Base-by-base conservation (phyloP, 441 rosid genomes). In the Croton setiger region DNA sequence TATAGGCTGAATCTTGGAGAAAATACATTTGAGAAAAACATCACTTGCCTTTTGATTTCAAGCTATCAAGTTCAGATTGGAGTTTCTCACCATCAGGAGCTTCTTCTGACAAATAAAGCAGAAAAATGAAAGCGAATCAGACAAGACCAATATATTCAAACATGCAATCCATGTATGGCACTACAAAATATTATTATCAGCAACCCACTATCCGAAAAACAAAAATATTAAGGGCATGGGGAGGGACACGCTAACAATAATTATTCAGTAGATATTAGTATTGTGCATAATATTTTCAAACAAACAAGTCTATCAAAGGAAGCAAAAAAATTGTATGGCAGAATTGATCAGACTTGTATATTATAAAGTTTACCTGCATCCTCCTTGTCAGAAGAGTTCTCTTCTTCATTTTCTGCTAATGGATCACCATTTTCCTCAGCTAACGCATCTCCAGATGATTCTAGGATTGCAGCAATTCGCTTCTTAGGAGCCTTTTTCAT, bases 401-500 rank as follows among this genome's bases (percentile, higher is more conserved):
- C 96, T 75, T 79, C 97, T 74, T 82, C 99, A 68, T 60, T 80
- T 78, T 81, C 93, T 62, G 76, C 87, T 66, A 79, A 27, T 7
- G 66, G 77, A 58, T 81, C 88, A 39, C 80, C 97, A 72, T 85
- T 83, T 72, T 82, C 92, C 81, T 76, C 98, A 67, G 83, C 82
- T 63, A 81, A 61, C 69, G 77, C 83, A 59, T 83, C 93, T 75
- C 36, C 87, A 57, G 85, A 47, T 33, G 97, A 88, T 78, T 95
- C 99, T 64, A 90, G 76, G 70, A 88, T 85, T 27, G 96, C 93
- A 54, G 91, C 95, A 67, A 89, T 81, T 23, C 88, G 88, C 82
- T 89, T 95, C 85, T 80, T 90, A 48, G 93, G 91, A 4, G 86
- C 90, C 81, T 89, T 94, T 68, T 86, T 95, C 47, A 83, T 59